Evolutionary conservation across 2,329 filamentous ascomycete species (phyloP), one percentile per base, ranked within the genome.

Genomic region (Ophiocordyceps camponoti-saundersi): DNA sequence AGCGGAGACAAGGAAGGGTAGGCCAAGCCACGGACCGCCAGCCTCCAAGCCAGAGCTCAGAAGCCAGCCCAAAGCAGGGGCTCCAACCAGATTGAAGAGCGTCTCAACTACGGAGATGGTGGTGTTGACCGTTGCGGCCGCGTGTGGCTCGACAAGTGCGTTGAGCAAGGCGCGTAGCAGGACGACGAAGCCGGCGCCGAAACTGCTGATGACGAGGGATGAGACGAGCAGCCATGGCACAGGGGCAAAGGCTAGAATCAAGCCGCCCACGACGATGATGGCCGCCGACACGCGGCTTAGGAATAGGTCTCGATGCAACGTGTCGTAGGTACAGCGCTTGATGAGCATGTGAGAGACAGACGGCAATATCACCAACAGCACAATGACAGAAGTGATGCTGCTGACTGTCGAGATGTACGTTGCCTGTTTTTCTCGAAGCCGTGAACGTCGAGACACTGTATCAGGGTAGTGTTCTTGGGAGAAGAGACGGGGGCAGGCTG

Each of bases 81-180:
- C 63, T 0, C 65, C 66, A 6, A 69, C 44, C 49, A 75, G 65
- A 2, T 66, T 52, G n/a, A 73, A 69, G 12, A 68, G 40, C 10
- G 65, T 69, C 50, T 79, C 72, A 30, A 72, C 55, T 22, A 75
- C 62, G 2, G 67, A 64, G 11, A 79, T 61, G 4, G 72, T 60
- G 5, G 69, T 71, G 54, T 77, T 79, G 22, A 77, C 59, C 0
- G 69, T 68, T 21, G 71, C 75, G 13, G 76, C 63, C 5, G 75
- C 69, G 48, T 73, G 67, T 21, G 68, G 64, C 51, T 74, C 71
- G 13, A 79, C 70, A 12, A 77, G 55, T 11, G 66, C 64, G 42
- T 70, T 75, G n/a, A 77, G 56, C 7, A 78, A 57, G 3, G 68
- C 70, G 32, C 75, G 65, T 18, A 70, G 55, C 1, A 75, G 54